Evolutionary conservation across 2,329 filamentous ascomycete genomes (phyloP).

Genomic region (Trichoderma gracile): DNA sequence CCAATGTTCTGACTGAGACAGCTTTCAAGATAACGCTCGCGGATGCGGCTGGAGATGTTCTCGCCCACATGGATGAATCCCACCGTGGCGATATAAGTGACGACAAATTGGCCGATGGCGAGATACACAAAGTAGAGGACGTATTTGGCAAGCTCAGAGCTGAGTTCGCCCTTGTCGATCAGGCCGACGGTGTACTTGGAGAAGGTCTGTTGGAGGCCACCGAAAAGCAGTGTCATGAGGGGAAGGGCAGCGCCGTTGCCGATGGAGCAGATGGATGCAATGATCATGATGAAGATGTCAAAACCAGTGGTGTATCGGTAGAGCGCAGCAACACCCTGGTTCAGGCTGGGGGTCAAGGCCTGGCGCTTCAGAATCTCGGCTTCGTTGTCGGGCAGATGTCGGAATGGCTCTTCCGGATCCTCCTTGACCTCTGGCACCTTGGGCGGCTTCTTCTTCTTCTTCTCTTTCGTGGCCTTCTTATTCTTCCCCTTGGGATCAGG

Average conservation of each 20-base stretch:
- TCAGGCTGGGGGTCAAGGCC: conserved; percentile 63
- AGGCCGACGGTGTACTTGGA: conserved; percentile 49
- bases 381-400: conserved; percentile 65
- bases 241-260: conserved; percentile 73
- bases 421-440: conserved; percentile 31
- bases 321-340: conserved; percentile 64
- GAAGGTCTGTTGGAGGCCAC: conserved; percentile 72
- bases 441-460: conserved; percentile 21
- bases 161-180: conserved; percentile 57
- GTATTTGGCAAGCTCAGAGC: conserved; percentile 58
- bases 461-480: conserved; percentile 20
- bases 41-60: conserved; percentile 75
- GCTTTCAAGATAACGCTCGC: conserved; percentile 79
- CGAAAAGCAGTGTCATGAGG: conserved; percentile 80
- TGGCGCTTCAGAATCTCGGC: conserved; percentile 68
- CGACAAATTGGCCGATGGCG: conserved; percentile 75
- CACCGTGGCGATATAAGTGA: conserved; percentile 76
- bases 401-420: conserved; percentile 55
- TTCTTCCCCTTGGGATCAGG: conserved; percentile 2
- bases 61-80: conserved; percentile 89
- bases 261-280: conserved; percentile 66
- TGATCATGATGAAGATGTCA: conserved; percentile 63
- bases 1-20: conserved; percentile 87
- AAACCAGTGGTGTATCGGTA: conserved; percentile 69
- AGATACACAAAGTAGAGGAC: conserved; percentile 87